Percentiles rank a stretch among this genome's conserved stretches.
phyloP scores from a whole-genome alignment of 805 yeast genomes.

The Teunomyces kruisii region DNA sequence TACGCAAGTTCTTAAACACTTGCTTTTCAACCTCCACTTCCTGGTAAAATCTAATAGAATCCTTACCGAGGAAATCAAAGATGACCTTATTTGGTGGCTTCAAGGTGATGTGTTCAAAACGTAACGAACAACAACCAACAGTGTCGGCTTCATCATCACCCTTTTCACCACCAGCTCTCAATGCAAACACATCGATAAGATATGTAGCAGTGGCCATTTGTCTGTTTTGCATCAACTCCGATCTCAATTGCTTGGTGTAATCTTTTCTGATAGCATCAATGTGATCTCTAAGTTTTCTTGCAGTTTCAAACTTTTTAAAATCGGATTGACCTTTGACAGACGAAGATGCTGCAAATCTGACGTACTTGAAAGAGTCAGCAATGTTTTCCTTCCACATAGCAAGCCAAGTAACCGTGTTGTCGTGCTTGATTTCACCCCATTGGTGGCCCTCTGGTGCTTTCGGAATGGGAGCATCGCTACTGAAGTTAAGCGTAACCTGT shows the following conservation, averaged over 20 bases:
- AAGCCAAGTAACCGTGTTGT: conserved; percentile 89
- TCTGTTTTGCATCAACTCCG: conserved; percentile 76
- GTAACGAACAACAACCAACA: conserved; percentile 93
- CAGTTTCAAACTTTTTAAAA: conserved; percentile 89
- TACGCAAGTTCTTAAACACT: conserved; percentile 82
- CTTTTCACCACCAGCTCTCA: conserved; percentile 98
- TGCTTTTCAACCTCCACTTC: conserved; percentile 91
- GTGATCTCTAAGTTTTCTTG: conserved; percentile 75
- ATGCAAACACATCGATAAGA: conserved; percentile 86
- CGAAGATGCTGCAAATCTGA: conserved; percentile 86
- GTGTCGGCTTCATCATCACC: conserved; percentile 98
- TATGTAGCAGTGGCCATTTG: conserved; percentile 95
- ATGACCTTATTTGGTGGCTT: conserved; percentile 83
- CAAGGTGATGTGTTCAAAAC: conserved; percentile 85
- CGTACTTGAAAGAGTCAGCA: conserved; percentile 80
- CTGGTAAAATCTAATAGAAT: conserved; percentile 87
- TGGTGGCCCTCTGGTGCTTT: conserved; percentile 80
- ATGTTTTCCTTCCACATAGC: conserved; percentile 98
- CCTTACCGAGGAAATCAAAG: conserved; percentile 94
- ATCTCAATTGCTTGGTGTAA: conserved; percentile 67
- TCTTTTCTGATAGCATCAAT: conserved; percentile 73
- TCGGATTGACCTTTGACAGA: conserved; percentile 90
- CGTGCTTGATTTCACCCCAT: conserved; percentile 91
- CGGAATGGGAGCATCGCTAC: conserved; percentile 72
- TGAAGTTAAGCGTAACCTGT: conserved; percentile 80